These are phyloP conservation scores for Lojkania enalia DNA, from an alignment of 2,329 filamentous ascomycete genomes.

Conservation along the genomic window DNA sequence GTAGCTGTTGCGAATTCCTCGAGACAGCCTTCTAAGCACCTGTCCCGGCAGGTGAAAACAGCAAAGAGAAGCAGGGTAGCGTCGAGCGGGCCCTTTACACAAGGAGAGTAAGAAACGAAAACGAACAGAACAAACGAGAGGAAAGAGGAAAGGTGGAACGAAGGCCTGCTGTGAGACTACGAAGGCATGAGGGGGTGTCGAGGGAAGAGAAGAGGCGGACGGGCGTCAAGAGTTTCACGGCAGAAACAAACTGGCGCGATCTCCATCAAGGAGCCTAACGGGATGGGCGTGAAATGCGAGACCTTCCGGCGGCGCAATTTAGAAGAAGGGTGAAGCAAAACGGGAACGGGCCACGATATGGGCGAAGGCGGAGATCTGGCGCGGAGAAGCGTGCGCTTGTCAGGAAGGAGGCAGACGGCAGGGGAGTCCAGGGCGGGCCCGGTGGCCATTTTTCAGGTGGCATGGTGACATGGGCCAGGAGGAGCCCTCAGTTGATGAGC, in stretches of 20 bases:
- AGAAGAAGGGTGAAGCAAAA: constrained; percentile 9
- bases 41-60: constrained; percentile 29
- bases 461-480: background rate
- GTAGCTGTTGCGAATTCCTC: constrained; percentile 7
- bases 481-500: constrained; percentile 1
- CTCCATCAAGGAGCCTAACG: constrained; percentile 31
- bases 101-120: constrained; percentile 30
- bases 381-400: background rate
- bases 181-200: constrained; percentile 12
- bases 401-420: background rate
- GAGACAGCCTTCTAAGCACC: constrained; percentile 10
- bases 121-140: constrained; percentile 18
- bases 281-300: constrained; percentile 1
- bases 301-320: constrained; percentile 14
- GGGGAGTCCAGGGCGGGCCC: background rate
- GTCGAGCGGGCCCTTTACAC: constrained; percentile 13
- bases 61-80: constrained; percentile 18
- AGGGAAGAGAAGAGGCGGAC: constrained; percentile 12
- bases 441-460: background rate
- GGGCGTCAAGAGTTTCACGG: constrained; percentile 28
- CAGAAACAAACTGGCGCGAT: constrained; percentile 26
- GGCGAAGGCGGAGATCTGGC: background rate
- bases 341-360: constrained; percentile 10
- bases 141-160: constrained; percentile 6
- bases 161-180: constrained; percentile 3